Conservation (phyloP, 2,329 filamentous ascomycete genomes). For the Spiromastix sp. region DNA sequence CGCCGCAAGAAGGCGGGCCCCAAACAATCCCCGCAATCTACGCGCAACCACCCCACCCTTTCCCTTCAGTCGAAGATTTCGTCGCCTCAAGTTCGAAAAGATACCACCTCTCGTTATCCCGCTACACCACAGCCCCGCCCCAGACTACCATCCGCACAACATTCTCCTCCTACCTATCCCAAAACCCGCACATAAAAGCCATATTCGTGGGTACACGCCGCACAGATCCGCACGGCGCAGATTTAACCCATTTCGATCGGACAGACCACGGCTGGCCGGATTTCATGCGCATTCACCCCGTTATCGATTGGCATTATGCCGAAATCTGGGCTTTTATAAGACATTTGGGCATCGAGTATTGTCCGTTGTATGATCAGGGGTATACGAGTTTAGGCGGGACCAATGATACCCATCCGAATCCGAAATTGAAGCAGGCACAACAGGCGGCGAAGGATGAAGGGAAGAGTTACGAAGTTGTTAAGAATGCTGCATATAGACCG, state of each 20-base stretch:
- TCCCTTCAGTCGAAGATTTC: conserved; percentile 76
- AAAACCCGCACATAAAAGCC: conserved; percentile 50
- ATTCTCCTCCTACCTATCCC: conserved; percentile 61
- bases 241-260: conserved; percentile 68
- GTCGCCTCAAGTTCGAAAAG: conserved; percentile 53
- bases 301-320: conserved; percentile 94
- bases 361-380: conserved; percentile 73
- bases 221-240: conserved; percentile 81
- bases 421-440: conserved; percentile 44
- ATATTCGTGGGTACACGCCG: conserved; percentile 81
- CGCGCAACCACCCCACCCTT: conserved; percentile 75
- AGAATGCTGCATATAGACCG: conserved; percentile 47
- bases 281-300: conserved; percentile 88
- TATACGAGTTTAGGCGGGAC: conserved; percentile 90
- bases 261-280: conserved; percentile 85
- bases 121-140: conserved; percentile 55
- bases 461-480: conserved; percentile 18
- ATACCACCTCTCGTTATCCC: conserved; percentile 67
- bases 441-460: conserved; percentile 16
- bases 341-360: conserved; percentile 71
- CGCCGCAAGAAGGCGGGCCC: conserved; percentile 41
- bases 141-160: conserved; percentile 59
- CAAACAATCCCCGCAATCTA: conserved; percentile 68
- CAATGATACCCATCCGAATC: conserved; percentile 82
- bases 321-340: conserved; percentile 83